These are phyloP conservation scores for Phytophthora agathidicida DNA, from an alignment of 352 stramenopile genomes.

Conservation along the genomic window DNA sequence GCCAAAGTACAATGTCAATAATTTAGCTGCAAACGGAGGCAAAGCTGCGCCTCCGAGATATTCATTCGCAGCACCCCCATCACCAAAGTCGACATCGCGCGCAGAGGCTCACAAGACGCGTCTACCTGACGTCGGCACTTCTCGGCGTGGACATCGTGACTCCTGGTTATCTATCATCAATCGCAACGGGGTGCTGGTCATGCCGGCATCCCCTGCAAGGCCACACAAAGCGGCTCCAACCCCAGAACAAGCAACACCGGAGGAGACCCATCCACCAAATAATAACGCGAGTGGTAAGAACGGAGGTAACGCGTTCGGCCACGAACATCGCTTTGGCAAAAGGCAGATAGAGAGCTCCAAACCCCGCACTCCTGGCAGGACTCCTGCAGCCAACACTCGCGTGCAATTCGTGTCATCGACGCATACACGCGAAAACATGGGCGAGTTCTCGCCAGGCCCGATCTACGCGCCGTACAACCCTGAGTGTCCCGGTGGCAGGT, in stretches of 20 bases:
- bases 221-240: conserved; percentile 18
- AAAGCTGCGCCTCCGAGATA: conserved; percentile 56
- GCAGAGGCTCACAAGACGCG: conserved; percentile 58
- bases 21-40: conserved; percentile 56
- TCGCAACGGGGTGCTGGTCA: conserved; percentile 79
- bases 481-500: conserved; percentile 61
- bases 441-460: conserved; percentile 83
- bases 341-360: conserved; percentile 37
- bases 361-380: conserved; percentile 41
- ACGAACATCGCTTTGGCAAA: conserved; percentile 76
- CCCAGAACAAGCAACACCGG: conserved; percentile 17
- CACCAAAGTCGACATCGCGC: conserved; percentile 23
- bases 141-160: conserved; percentile 65
- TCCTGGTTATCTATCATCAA: conserved; percentile 87
- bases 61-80: conserved; percentile 64
- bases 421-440: conserved; percentile 87
- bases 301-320: conserved; percentile 66
- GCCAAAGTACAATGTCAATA: conserved; percentile 84
- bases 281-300: conserved; percentile 37
- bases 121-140: conserved; percentile 57
- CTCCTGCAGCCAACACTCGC: conserved; percentile 49
- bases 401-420: conserved; percentile 80
- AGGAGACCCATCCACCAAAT: conserved; percentile 19
- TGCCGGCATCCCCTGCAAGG: conserved; percentile 52
- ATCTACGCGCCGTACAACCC: conserved; percentile 83